Base-by-base conservation (phyloP, 805 yeast genomes). In the Candida awuae region DNA sequence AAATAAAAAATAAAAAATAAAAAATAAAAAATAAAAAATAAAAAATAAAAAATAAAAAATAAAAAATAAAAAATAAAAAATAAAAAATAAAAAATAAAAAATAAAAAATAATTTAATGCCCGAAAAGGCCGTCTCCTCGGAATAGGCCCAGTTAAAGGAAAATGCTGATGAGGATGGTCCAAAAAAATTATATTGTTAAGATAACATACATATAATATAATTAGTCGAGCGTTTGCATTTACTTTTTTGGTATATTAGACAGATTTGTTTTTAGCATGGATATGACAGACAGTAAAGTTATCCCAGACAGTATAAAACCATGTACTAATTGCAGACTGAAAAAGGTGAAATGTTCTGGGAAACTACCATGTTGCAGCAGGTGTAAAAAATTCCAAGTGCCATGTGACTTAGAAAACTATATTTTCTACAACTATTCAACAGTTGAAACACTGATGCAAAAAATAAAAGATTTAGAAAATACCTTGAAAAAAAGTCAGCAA, bases 281-380 rank as follows among this genome's bases (percentile, higher is more conserved):
- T 2, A 8, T 18, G 12, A 6, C 16, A 1, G 42, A 12, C 20
- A 14, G 18, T 16, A 16, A 19, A 4, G 3, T 29, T 3, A 6
- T 38, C 8, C 53, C 52, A 4, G 53, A 50, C 36, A 42, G 44
- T 23, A 39, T 41, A 14, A 46, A 43, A 18, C 49, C 56, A 4
- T 52, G 56, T 19, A 32, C 50, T 2, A 43, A 43, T 20, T 52
- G 56, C 41, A 48, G 46, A 29, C 30, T 37, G 9, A 52, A 52
- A 28, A 52, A 52, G 27, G 52, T 52, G 5, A 52, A 50, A 32
- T 52, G 56, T 34, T 42, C 50, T 4, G 53, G 49, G 5, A 47
- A 47, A 26, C 25, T 52, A 3, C 55, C 56, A 1, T 26, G 37
- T 13, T 52, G 56, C 34, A 42, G 39, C 7, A 22, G 51, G 29